Percentiles rank a stretch among this genome's conserved stretches.
These are phyloP conservation scores for Alternaria alternata DNA, from an alignment of 2,329 filamentous ascomycete species.

Conservation along the genomic window DNA sequence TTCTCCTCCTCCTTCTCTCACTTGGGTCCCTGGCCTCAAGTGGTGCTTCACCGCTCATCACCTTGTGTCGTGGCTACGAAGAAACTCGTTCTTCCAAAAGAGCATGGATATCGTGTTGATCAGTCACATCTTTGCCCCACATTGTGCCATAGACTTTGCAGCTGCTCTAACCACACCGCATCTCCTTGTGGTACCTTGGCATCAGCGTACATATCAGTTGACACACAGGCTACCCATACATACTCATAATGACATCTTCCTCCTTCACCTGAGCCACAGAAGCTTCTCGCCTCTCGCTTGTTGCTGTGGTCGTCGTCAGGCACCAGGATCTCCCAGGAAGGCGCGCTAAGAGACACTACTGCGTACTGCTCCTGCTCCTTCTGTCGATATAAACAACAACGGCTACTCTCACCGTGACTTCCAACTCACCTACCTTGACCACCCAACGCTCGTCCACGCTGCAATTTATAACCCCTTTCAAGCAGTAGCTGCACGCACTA, in stretches of 20 bases:
- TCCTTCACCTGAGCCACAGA: conserved; percentile 3
- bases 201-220: not conserved
- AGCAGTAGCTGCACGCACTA: not conserved
- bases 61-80: not conserved
- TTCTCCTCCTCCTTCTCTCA: not conserved
- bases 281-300: conserved; percentile 8
- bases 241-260: conserved; percentile 10
- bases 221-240: not conserved
- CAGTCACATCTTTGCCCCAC: not conserved
- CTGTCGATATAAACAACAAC: conserved; percentile 15
- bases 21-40: not conserved
- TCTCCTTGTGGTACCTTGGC: not conserved
- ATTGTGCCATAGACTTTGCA: not conserved
- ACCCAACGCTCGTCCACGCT: not conserved
- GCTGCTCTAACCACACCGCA: not conserved
- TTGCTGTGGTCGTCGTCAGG: conserved; percentile 4
- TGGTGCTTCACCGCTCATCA: not conserved
- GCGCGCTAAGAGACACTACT: conserved; percentile 11
- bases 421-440: not conserved
- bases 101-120: not conserved
- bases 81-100: too few relatives aligned
- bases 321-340: conserved; percentile 3
- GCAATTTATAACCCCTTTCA: not conserved
- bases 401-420: not conserved
- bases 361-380: conserved; percentile 14